A percentile compares a stretch with the other conserved stretches of the same genome.
phyloP scores from a whole-genome alignment of 2,329 filamentous ascomycete genomes.

The Onygenales sp. region DNA sequence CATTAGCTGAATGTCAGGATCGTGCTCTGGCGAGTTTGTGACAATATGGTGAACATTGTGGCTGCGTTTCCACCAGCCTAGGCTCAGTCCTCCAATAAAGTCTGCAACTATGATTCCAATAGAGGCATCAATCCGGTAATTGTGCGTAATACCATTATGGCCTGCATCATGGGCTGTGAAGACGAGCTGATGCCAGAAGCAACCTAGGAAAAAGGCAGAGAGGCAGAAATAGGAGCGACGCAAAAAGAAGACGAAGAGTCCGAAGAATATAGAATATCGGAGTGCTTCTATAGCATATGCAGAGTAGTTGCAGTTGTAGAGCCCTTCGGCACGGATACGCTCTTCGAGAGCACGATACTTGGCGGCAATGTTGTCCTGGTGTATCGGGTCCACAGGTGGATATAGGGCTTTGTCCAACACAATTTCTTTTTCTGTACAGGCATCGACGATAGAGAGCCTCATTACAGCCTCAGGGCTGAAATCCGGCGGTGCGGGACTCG shows the following conservation, averaged over 20 bases:
- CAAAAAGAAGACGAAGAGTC: slow-evolving; percentile 51
- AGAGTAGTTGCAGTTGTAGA: slow-evolving; percentile 76
- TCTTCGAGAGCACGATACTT: slow-evolving; percentile 72
- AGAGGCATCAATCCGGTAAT: slow-evolving; percentile 69
- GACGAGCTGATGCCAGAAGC: slow-evolving; percentile 87
- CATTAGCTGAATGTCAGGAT: slow-evolving; percentile 87
- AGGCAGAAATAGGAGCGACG: slow-evolving; percentile 55
- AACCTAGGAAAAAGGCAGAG: slow-evolving; percentile 66
- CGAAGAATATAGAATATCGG: slow-evolving; percentile 64
- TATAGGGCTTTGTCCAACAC: slow-evolving; percentile 69
- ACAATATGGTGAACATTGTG: slow-evolving; percentile 97
- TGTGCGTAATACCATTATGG: slow-evolving; percentile 93
- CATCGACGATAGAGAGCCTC: slow-evolving; percentile 57
- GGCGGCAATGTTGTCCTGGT: slow-evolving; percentile 62
- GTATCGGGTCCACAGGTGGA: slow-evolving; percentile 61
- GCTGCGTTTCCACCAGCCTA: slow-evolving; percentile 94
- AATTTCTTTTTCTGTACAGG: slow-evolving; percentile 63
- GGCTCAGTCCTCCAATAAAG: slow-evolving; percentile 75
- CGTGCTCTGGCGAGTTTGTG: slow-evolving; percentile 92
- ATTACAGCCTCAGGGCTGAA: slow-evolving; percentile 18
- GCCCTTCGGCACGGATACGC: slow-evolving; percentile 60
- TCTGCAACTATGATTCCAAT: slow-evolving; percentile 88
- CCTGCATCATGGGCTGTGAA: slow-evolving; percentile 92
- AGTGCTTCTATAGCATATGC: slow-evolving; percentile 65
- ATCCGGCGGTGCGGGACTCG: neutral